These are phyloP conservation scores for Discostella stelligera DNA, from an alignment of 352 stramenopile species.

Conservation along the genomic window DNA sequence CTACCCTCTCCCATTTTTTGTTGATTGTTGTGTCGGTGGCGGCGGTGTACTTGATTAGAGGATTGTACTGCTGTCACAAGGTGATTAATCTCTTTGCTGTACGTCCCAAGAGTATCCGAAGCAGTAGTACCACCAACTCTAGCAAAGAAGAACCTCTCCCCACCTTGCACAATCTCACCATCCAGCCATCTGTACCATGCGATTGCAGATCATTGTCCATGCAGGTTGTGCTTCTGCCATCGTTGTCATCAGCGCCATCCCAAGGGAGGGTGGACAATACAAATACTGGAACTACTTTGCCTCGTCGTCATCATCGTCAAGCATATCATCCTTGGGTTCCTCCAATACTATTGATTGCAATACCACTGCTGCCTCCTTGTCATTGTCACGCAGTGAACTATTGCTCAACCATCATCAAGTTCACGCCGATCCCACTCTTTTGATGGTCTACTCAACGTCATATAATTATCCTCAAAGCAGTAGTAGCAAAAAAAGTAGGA, in stretches of 20 bases:
- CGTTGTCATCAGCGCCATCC: constrained; percentile 38
- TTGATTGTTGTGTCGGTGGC: too few species aligned
- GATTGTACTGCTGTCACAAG: constrained; percentile 29
- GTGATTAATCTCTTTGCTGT: constrained; percentile 54
- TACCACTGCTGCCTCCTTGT: not conserved
- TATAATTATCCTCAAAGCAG: not conserved
- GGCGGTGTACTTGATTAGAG: not conserved
- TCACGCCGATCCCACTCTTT: not conserved
- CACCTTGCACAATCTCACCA: constrained; percentile 50
- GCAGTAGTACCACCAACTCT: not conserved
- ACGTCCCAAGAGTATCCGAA: constrained; percentile 29
- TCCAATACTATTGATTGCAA: not conserved
- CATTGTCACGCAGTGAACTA: too few species aligned
- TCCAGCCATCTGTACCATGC: constrained; percentile 33
- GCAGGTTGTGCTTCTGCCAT: too few species aligned
- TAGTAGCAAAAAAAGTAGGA: not conserved
- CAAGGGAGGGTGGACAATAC: not conserved
- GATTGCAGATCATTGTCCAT: too few species aligned
- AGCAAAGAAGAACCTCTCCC: constrained; percentile 26
- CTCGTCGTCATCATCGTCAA: not conserved
- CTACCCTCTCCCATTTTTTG: too few species aligned
- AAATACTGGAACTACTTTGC: not conserved
- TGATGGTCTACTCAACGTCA: too few species aligned
- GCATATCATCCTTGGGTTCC: not conserved
- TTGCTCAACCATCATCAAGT: too few species aligned